Conservation (phyloP, 345 rosid genomes). For the Lepidium didymum region DNA sequence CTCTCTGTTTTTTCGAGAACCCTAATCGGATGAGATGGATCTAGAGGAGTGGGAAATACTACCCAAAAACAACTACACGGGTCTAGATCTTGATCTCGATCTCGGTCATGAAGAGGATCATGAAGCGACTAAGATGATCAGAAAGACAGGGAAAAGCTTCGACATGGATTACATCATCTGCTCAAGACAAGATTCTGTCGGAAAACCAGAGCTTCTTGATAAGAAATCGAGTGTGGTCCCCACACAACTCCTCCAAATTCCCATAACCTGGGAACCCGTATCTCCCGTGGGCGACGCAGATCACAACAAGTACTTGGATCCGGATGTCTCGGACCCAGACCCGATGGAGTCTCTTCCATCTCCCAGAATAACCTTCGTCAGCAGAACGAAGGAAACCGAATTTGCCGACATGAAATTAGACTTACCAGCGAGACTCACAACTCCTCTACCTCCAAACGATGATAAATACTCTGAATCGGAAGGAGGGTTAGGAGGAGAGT, state of each 20-base stretch:
- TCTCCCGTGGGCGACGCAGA: conserved; percentile 23
- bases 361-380: conserved; percentile 73
- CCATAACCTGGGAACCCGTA: conserved; percentile 55
- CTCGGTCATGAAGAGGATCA: conserved; percentile 35
- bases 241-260: conserved; percentile 49
- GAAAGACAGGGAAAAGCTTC: conserved; percentile 32
- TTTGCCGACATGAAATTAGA: conserved; percentile 95
- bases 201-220: conserved; percentile 24
- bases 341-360: conserved; percentile 34
- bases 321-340: conserved; percentile 28
- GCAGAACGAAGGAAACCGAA: conserved; percentile 72
- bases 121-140: conserved; percentile 16
- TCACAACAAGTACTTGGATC: conserved; percentile 39
- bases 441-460: conserved; percentile 3
- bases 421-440: conserved; percentile 34
- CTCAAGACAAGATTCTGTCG: conserved; percentile 35
- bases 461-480: neutral
- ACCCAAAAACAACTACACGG: conserved; percentile 41
- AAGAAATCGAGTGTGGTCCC: conserved; percentile 31
- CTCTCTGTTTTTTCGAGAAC: neutral
- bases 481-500: conserved; percentile 8
- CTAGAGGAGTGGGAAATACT: conserved; percentile 92
- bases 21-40: conserved; percentile 44
- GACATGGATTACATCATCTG: conserved; percentile 62
- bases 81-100: conserved; percentile 17